Evolutionary conservation across 2,329 filamentous ascomycete genomes (phyloP), one percentile per base, ranked within the genome.

Genomic region (Tolypocladium endophyticum): DNA sequence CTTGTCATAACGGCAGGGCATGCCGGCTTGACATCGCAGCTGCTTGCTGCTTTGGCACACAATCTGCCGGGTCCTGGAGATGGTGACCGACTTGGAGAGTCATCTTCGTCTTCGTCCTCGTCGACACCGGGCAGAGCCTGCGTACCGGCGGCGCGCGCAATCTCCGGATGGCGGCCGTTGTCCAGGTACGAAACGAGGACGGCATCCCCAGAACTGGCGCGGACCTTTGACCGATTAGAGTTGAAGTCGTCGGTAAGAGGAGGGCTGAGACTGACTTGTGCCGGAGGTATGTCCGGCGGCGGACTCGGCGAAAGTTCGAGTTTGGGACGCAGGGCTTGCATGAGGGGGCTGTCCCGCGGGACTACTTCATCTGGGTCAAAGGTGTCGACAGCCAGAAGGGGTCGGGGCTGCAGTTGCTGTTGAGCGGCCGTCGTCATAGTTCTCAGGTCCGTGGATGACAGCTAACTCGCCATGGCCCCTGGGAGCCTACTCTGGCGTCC

Each of bases 101-200:
- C 50, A 45, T 66, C 70, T 52, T 73, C 73, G 62, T 77, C 76
- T 62, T 76, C 74, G 54, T 77, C 74, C 18, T 76, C 73, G 59
- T 73, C 69, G 59, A 75, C 76, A 2, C 73, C 75, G 28, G 79
- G 77, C 55, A 89, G 75, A 28, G 82, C 78, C 64, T 79, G 70
- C 62, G 76, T 74, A 63, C 79, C 81, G 60, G 84, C 87, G 68
- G 74, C 70, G 64, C 74, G 75, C 60, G 86, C 86, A 68, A 90
- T 81, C 57, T 91, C 86, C 57, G 82, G 85, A 64, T 78, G 78
- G 68, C 85, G 84, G 67, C 85, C 84, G 68, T 78, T 82, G 66
- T 77, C 83, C 76, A 92, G 80, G 71, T 80, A 78, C 60, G 77
- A 74, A 63, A 93, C 80, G 71, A 93, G 79, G 64, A 90, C 85